These are phyloP conservation scores for Ascoidea rubescens DNA, from an alignment of 805 yeast genomes.

Conservation along the genomic window DNA sequence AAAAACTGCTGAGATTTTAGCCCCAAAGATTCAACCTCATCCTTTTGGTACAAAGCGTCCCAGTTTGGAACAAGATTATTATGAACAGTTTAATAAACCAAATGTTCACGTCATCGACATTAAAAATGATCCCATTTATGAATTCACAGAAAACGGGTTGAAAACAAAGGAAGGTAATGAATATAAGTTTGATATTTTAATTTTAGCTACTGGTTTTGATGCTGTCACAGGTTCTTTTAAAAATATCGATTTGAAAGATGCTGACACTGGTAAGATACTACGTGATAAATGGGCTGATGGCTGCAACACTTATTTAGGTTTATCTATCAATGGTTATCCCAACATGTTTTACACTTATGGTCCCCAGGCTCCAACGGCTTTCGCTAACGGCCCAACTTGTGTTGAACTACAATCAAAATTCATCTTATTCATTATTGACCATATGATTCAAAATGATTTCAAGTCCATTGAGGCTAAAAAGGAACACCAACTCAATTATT, in stretches of 20 bases:
- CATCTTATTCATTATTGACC: constrained; percentile 11
- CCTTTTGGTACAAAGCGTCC: constrained; percentile 13
- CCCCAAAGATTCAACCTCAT: constrained; percentile 11
- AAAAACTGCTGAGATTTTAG: constrained; percentile 8
- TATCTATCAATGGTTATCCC: constrained; percentile 15
- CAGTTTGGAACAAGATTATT: constrained; percentile 10
- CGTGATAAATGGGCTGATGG: constrained; percentile 8
- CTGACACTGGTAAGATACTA: constrained; percentile 8
- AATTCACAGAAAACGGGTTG: constrained; percentile 10
- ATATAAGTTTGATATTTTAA: constrained; percentile 10
- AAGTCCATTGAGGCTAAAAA: constrained; percentile 10
- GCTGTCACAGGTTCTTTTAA: constrained; percentile 16
- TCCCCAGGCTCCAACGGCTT: constrained; percentile 20
- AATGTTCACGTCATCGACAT: constrained; percentile 14
- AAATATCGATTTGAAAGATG: constrained; percentile 11
- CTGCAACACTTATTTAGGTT: constrained; percentile 14
- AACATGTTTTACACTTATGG: constrained; percentile 19
- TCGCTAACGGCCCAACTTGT: constrained; percentile 18
- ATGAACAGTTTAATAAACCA: constrained; percentile 9
- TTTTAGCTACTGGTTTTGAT: constrained; percentile 14
- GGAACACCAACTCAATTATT: constrained; percentile 13
- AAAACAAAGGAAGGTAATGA: constrained; percentile 7
- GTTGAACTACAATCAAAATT: constrained; percentile 15
- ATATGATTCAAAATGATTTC: constrained; percentile 6
- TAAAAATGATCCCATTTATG: constrained; percentile 8